phyloP scores from a whole-genome alignment of 805 yeast genomes.

The Yamadazyma akitaensis region DNA sequence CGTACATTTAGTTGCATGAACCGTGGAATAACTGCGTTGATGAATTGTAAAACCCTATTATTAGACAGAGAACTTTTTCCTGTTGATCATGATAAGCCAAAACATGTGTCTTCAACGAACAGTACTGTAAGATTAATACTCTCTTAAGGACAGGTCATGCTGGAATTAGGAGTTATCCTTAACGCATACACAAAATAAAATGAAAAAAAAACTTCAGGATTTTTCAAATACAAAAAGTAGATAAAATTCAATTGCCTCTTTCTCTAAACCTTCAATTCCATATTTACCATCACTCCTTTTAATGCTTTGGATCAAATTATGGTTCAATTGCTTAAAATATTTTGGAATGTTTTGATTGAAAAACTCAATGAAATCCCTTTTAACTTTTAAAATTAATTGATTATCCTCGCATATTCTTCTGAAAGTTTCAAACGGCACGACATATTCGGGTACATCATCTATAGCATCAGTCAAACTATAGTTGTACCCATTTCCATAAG shows the following conservation, averaged over 20 bases:
- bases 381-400: constrained; percentile 66
- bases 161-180: no score
- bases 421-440: constrained; percentile 89
- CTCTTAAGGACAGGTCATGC: no score
- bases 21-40: no score
- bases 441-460: constrained; percentile 94
- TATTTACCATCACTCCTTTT: constrained; percentile 73
- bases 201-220: no score
- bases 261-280: constrained; percentile 86
- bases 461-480: constrained; percentile 90
- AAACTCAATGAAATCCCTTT: constrained; percentile 76
- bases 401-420: constrained; percentile 81
- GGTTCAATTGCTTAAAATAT: constrained; percentile 56
- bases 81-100: no score
- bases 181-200: no score
- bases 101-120: no score
- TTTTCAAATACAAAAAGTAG: constrained; percentile 80
- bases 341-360: constrained; percentile 76
- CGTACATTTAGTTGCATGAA: neutral
- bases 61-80: no score
- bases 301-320: constrained; percentile 64
- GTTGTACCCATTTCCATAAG: constrained; percentile 80
- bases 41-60: no score
- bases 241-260: constrained; percentile 87
- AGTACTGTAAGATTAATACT: no score